Percentiles rank a stretch among this genome's conserved stretches.
Conservation (phyloP, 495 filamentous ascomycete genomes). For the Cercophora scortea region DNA sequence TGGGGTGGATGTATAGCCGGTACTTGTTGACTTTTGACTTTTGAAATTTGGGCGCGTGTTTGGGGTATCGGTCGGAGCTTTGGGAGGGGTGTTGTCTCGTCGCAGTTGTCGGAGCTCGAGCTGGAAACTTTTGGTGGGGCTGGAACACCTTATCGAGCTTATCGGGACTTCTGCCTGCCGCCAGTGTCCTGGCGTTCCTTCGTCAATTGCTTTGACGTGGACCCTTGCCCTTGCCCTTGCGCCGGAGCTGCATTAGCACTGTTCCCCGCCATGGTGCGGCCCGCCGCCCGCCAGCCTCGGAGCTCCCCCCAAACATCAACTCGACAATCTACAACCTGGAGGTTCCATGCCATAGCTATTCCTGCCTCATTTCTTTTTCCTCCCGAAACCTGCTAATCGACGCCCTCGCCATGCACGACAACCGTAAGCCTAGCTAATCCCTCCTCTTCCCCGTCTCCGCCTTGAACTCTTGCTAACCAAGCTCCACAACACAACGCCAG, state of each 20-base stretch:
- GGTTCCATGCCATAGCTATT: too few relatives aligned
- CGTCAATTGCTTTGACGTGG: too few relatives aligned
- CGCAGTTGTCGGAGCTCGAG: conserved; percentile 8
- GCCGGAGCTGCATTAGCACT: background rate
- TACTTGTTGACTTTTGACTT: background rate
- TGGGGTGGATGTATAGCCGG: background rate
- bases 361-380: too few relatives aligned
- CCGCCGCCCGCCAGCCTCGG: too few relatives aligned
- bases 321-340: too few relatives aligned
- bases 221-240: too few relatives aligned
- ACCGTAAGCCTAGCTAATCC: conserved; percentile 24
- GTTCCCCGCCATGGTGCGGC: too few relatives aligned
- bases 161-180: conserved; percentile 6
- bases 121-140: conserved; percentile 17
- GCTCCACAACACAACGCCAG: conserved; percentile 27
- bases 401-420: conserved; percentile 34
- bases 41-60: too few relatives aligned
- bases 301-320: too few relatives aligned
- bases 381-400: background rate
- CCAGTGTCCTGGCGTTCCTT: too few relatives aligned
- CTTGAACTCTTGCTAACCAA: conserved; percentile 5
- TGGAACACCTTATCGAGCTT: conserved; percentile 12
- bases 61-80: too few relatives aligned
- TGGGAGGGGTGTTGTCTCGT: too few relatives aligned
- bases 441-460: background rate